Percentiles rank a stretch among this genome's conserved stretches.
Evolutionary conservation across 257 asterid genomes (phyloP).

Genomic region (Paulownia fortunei): DNA sequence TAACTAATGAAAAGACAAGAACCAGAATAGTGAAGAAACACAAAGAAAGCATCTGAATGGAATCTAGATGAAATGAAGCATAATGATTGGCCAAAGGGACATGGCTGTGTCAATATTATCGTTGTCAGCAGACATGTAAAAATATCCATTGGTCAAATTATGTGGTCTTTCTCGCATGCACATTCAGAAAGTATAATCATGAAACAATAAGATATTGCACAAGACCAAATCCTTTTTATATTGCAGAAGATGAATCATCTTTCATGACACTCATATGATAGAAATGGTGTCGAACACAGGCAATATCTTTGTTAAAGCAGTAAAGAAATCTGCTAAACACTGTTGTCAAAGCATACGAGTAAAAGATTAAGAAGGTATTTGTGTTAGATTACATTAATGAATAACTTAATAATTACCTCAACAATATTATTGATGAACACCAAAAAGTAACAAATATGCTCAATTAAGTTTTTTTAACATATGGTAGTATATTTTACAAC

Average conservation of each 20-base stretch:
- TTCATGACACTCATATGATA: not conserved
- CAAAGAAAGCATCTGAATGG: not conserved
- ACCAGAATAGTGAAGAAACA: not conserved
- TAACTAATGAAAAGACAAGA: not conserved
- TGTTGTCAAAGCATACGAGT: not conserved
- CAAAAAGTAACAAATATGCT: constrained; percentile 18
- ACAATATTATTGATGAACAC: not conserved
- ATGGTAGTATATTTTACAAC: not conserved
- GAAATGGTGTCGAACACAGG: not conserved
- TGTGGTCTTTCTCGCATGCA: constrained; percentile 7
- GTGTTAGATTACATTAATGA: not conserved
- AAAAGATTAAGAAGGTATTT: not conserved
- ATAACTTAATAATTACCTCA: not conserved
- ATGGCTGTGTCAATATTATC: not conserved
- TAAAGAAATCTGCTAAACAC: not conserved
- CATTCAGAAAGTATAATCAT: not conserved
- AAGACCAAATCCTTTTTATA: not conserved
- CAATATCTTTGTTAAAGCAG: not conserved
- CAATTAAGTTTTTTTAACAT: not conserved
- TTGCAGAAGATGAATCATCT: constrained; percentile 21
- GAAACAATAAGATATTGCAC: not conserved
- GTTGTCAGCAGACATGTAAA: not conserved
- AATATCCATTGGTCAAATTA: not conserved
- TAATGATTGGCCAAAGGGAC: not conserved
- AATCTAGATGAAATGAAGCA: not conserved